Percentiles rank a stretch among this genome's conserved stretches.
Evolutionary conservation across 305 asterid species (phyloP).

Genomic region (Andrographis paniculata): DNA sequence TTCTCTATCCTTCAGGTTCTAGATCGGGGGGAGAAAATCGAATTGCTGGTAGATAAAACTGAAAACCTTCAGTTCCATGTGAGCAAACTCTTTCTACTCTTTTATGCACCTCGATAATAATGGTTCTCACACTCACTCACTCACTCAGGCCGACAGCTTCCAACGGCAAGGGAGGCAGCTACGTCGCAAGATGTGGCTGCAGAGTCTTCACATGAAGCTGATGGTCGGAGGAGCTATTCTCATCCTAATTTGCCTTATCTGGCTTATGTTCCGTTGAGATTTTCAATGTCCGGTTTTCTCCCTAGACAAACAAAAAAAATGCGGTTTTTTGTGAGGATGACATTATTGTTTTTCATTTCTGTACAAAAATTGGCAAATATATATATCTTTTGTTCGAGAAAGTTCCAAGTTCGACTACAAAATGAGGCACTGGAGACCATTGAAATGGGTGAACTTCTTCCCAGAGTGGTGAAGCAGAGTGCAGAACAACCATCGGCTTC

Average conservation of each 20-base stretch:
- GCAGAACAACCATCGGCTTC: too few species aligned
- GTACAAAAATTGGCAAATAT: constrained; percentile 29
- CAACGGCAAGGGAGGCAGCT: constrained; percentile 97
- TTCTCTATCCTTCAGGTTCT: constrained; percentile 49
- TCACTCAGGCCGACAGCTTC: constrained; percentile 97
- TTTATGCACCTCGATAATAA: constrained; percentile 1
- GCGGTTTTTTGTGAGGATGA: too few species aligned
- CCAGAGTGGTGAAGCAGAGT: too few species aligned
- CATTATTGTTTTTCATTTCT: constrained; percentile 9
- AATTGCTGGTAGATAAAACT: constrained; percentile 85
- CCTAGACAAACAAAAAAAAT: too few species aligned
- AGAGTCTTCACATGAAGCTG: constrained; percentile 77
- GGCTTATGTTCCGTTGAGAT: constrained; percentile 62
- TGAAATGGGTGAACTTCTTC: too few species aligned
- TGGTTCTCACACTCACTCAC: too few species aligned
- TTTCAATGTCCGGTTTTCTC: constrained; percentile 26
- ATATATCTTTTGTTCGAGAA: too few species aligned
- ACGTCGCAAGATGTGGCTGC: constrained; percentile 94
- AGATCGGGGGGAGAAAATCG: constrained; percentile 99
- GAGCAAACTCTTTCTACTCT: constrained; percentile 7
- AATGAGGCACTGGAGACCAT: too few species aligned
- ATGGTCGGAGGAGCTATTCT: constrained; percentile 67
- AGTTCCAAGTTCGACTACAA: too few species aligned
- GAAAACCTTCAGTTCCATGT: constrained; percentile 99
- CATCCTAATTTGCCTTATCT: constrained; percentile 42